Percentiles rank a stretch among this genome's conserved stretches.
These are phyloP conservation scores for Apiospora marii DNA, from an alignment of 2,329 filamentous ascomycete genomes.

Conservation along the genomic window DNA sequence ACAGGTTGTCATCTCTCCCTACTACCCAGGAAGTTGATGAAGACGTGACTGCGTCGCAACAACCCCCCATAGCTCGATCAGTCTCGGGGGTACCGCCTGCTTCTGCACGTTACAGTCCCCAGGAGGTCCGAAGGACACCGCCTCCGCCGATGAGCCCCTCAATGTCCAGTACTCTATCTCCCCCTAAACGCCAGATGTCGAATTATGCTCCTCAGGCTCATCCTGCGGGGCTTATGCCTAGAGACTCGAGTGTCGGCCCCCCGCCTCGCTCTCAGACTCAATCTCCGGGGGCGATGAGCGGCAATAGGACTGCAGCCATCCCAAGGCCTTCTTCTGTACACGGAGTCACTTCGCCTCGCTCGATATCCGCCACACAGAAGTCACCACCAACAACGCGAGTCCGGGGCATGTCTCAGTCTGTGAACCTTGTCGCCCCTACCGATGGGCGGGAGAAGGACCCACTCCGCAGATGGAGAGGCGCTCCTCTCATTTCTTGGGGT, in stretches of 20 bases:
- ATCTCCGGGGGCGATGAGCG: conserved; percentile 61
- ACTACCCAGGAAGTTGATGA: conserved; percentile 70
- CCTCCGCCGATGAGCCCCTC: conserved; percentile 52
- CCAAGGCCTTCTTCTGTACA: conserved; percentile 64
- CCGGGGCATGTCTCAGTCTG: conserved; percentile 60
- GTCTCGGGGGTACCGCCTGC: conserved; percentile 24
- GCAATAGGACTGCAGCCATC: conserved; percentile 51
- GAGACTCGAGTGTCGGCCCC: conserved; percentile 55
- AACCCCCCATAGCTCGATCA: conserved; percentile 36
- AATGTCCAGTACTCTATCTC: conserved; percentile 56
- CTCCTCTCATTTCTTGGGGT: conserved; percentile 87
- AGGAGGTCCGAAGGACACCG: conserved; percentile 55
- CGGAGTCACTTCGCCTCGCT: conserved; percentile 50
- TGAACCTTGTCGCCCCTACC: conserved; percentile 68
- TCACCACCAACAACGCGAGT: conserved; percentile 47
- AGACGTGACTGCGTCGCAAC: conserved; percentile 50
- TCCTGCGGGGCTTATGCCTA: conserved; percentile 38
- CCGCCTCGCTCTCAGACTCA: conserved; percentile 69
- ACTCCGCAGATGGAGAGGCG: conserved; percentile 89
- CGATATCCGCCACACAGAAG: conserved; percentile 30
- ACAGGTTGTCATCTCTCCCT: conserved; percentile 64
- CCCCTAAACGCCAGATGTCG: conserved; percentile 61
- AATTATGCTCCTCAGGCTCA: conserved; percentile 57
- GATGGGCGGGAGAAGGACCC: conserved; percentile 77
- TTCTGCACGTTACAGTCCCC: conserved; percentile 48